Evolutionary conservation across 106 monocot species (phyloP).

Genomic region (Narthecium ossifragum): DNA sequence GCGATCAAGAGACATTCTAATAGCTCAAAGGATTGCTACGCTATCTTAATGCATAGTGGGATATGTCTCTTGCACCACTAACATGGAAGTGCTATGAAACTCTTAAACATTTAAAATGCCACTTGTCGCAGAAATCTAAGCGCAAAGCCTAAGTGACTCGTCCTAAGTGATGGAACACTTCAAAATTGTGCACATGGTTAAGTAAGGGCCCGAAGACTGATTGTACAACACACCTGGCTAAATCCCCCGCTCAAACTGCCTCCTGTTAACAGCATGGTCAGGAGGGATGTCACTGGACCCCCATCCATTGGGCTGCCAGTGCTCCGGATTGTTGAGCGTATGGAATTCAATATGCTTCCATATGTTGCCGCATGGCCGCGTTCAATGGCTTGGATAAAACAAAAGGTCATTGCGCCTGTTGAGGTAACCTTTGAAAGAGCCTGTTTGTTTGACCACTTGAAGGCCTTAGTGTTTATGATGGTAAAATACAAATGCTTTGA

Average conservation of each 20-base stretch:
- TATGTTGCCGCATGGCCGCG: slow-evolving; percentile 68
- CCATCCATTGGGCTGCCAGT: slow-evolving; percentile 26
- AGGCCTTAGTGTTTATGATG: no score
- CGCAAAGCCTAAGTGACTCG: no score
- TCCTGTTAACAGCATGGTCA: slow-evolving; percentile 69
- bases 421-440: slow-evolving; percentile 67
- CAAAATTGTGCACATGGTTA: neutral
- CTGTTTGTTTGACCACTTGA: slow-evolving; percentile 24
- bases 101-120: no score
- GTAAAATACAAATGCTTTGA: no score
- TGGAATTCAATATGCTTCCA: slow-evolving; percentile 77
- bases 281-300: slow-evolving; percentile 45
- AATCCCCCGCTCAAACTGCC: slow-evolving; percentile 59
- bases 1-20: no score
- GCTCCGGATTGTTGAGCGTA: slow-evolving; percentile 56
- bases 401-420: slow-evolving; percentile 90
- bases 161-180: no score
- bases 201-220: neutral
- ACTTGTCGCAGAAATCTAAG: no score
- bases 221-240: slow-evolving; percentile 44
- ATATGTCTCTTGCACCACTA: no score
- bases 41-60: no score
- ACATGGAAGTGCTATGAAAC: no score
- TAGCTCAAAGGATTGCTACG: no score
- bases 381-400: slow-evolving; percentile 89